Base-by-base conservation (phyloP, 192 early-diverging fungal genomes). In the Linnemannia zychae region DNA sequence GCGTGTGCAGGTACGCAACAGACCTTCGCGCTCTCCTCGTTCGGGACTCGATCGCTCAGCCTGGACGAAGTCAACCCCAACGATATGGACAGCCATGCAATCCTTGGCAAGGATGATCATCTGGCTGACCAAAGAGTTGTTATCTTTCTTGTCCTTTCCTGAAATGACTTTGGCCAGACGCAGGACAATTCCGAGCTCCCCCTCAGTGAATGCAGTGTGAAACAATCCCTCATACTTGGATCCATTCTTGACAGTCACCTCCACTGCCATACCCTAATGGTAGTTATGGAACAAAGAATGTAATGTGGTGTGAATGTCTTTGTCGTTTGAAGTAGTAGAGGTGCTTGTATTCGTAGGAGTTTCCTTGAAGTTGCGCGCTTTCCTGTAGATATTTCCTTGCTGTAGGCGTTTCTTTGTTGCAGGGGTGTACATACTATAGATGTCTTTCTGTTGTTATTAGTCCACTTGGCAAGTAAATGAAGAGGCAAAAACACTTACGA, bases 101-200 rank as follows among this genome's bases (percentile, higher is more conserved):
- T 97, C 95, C 76, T 94, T 95, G 18, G 90, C 86, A 20, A 89
- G 72, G 68, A 97, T 91, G 33, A 96, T 88, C 31, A 95, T 81
- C 16, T 85, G 88, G 20, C 40, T 33, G 63, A 86, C 73, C 68
- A 94, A 78, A 7, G 90, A 78, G 7, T 72, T 73, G 47, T 86
- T 86, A 24, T 88, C 87, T 60, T 88, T 88, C 47, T 89, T 90
- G 48, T 77, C 78, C 60, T 87, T 80, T 46, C 82, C 73, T 15
- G 86, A 75, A 1, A 88, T 38, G 47, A 84, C 75, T 37, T 90
- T 84, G 31, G 94, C 95, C 50, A 92, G 71, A 49, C 88, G 90
- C 7, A 97, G 88, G 11, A 91, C 86, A 6, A 96, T 88, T 24
- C 92, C 92, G 12, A 96, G 78, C 57, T 96, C 95, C 12, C 89